These are phyloP conservation scores for Sporothrix euskadiensis DNA, from an alignment of 2,329 filamentous ascomycete genomes.

Conservation along the genomic window DNA sequence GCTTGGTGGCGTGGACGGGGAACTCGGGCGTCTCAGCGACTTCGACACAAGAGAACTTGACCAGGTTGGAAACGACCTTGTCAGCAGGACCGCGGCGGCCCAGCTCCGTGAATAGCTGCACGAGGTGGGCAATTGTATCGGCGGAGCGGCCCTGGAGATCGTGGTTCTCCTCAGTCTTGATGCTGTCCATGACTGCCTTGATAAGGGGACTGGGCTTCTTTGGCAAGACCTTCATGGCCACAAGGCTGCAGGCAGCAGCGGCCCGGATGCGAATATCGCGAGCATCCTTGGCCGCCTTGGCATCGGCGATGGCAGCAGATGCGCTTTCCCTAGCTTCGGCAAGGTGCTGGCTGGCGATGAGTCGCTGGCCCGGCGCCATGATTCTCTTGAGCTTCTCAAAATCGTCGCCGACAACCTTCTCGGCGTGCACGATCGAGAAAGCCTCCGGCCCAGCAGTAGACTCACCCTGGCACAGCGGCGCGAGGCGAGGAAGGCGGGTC, in stretches of 20 bases:
- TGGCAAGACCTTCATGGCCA: conserved; percentile 82
- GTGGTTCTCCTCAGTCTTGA: conserved; percentile 90
- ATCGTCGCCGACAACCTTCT: conserved; percentile 82
- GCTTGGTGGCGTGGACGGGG: conserved; percentile 74
- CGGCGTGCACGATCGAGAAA: conserved; percentile 83
- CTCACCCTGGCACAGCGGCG: conserved; percentile 92
- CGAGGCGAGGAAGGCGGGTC: conserved; percentile 73
- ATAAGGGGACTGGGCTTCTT: conserved; percentile 94
- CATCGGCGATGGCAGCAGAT: conserved; percentile 73
- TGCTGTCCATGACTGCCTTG: conserved; percentile 96
- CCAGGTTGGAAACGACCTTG: conserved; percentile 91
- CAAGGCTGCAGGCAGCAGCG: conserved; percentile 80
- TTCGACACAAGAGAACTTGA: conserved; percentile 97
- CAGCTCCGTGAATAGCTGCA: conserved; percentile 80
- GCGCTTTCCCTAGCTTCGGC: conserved; percentile 74
- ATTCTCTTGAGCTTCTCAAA: conserved; percentile 85
- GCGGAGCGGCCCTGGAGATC: conserved; percentile 87
- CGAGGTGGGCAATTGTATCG: conserved; percentile 76
- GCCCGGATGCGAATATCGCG: conserved; percentile 85
- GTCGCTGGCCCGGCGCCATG: conserved; percentile 83
- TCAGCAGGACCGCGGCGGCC: conserved; percentile 84
- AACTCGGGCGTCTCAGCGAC: conserved; percentile 98
- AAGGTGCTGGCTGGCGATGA: conserved; percentile 78
- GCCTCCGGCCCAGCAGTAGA: conserved; percentile 87
- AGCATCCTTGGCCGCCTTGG: conserved; percentile 73